Base-by-base conservation (phyloP, 441 rosid species). In the Erodium trifolium region DNA sequence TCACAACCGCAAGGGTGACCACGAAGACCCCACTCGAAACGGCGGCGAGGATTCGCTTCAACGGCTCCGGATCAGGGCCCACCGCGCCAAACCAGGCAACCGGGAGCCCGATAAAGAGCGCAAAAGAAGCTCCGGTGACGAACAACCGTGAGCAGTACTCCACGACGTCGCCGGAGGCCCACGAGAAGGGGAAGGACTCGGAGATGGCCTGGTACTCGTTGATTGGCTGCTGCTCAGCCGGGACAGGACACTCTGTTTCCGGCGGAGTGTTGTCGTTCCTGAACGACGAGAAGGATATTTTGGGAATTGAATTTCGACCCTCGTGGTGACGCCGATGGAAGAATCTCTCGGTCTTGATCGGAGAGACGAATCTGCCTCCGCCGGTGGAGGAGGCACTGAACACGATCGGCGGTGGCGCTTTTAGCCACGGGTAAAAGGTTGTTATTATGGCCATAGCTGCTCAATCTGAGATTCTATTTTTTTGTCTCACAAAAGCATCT, bases 11-110 rank as follows among this genome's bases (percentile, higher is more conserved):
- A 41, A 93, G 79, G 14, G 94, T 90, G 11, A 88, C 94, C 18
- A 86, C 86, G 55, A 91, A 68, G 35, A 93, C 66, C 74, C 98
- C 98, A 64, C 98, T 91, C 0, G 96, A 85, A 69, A 75, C 74
- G 0, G 89, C 91, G 0, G 86, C 84, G 27, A 91, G 80, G 53
- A 87, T 35, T 65, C 82, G 79, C 72, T 77, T 87, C 66, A 83
- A 11, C 5, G 96, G 93, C 70, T 91, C 96, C 27, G 68, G 74
- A 39, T 85, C 87, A 5, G 88, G 80, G 5, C 87, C 91, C 1
- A 82, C 84, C 4, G 90, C 80, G 29, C 96, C 94, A 51, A 86
- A 86, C 98, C 96, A 93, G 51, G 85, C 86, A 4, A 93, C 97
- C 0, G 98, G 95, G 14, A 91, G 76, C 5, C 91, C 98, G 1